Evolutionary conservation across 768 basidiomycete genomes (phyloP), one percentile per base, ranked within the genome.

Genomic region (Leccinum variicolor): DNA sequence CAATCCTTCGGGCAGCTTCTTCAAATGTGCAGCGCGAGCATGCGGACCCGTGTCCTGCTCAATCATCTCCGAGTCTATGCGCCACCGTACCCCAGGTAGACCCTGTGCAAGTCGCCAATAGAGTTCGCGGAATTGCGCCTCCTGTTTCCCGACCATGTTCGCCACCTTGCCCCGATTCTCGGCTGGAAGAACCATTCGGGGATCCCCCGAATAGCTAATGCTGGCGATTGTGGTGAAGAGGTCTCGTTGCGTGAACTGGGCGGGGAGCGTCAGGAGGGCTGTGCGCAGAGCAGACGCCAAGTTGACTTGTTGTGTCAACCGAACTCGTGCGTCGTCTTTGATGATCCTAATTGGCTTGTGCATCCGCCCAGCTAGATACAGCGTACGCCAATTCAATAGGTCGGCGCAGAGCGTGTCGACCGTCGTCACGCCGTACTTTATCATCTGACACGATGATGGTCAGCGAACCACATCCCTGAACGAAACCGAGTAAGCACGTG

Each of bases 341-440:
- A 97, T 89, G 66, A 96, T 95, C 51, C 92, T 85, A 50, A 95
- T 83, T 1, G 97, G 97, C 74, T 99, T 99, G 75, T 98, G 97
- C 86, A 98, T 93, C 33, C 97, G 83, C 0, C 97, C 97, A 0
- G 94, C 90, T 41, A 96, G 84, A 73, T 99, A 99, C 3, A 98
- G 81, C 23, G 93, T 83, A 45, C 86, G 82, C 97, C 97, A 99
- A 67, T 93, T 90, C 53, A 95, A 81, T 26, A 98, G 78, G 68
- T 99, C 97, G 1, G 86, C 82, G 64, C 91, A 94, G 28, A 99
- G 82, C 58, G 86, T 87, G 66, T 95, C 92, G 9, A 96, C 83
- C 0, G 93, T 93, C 33, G 95, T 95, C 26, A 97, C 86, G 14
- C 97, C 97, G 70, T 99, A 99, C 76, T 99, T 99, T 75, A 98